Conservation (phyloP, 345 rosid genomes). For the Linum trigynum region DNA sequence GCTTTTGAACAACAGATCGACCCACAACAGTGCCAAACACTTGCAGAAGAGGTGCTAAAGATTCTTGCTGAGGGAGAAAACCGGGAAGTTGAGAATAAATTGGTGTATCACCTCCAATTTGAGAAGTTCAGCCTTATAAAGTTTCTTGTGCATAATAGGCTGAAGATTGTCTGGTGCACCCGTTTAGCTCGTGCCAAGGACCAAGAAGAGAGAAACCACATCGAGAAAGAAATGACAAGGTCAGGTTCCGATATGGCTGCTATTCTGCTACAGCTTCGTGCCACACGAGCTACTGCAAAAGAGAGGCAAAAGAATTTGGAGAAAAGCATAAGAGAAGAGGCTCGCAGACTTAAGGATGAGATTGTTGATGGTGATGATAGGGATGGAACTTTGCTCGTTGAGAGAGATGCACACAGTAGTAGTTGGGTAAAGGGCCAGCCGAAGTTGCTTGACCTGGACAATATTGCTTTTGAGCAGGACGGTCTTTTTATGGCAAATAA, state of each 20-base stretch:
- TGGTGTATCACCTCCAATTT: constrained; percentile 48
- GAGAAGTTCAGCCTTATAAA: constrained; percentile 76
- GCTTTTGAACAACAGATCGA: constrained; percentile 84
- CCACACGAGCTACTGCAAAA: constrained; percentile 87
- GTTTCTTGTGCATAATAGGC: constrained; percentile 52
- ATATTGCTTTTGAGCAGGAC: constrained; percentile 73
- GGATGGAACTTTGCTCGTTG: constrained; percentile 49
- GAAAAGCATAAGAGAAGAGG: constrained; percentile 94
- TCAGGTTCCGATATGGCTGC: constrained; percentile 62
- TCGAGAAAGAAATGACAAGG: constrained; percentile 73
- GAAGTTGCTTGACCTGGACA: constrained; percentile 77
- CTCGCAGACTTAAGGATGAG: constrained; percentile 78
- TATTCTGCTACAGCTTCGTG: constrained; percentile 85
- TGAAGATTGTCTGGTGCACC: constrained; percentile 91
- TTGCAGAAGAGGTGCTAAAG: constrained; percentile 88
- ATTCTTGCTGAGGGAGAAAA: constrained; percentile 79
- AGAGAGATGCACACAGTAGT: constrained; percentile 53
- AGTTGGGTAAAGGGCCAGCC: constrained; percentile 79
- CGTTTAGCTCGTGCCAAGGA: constrained; percentile 89
- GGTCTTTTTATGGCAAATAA: constrained; percentile 84
- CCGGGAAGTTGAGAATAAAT: constrained; percentile 67
- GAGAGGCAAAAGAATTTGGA: constrained; percentile 89
- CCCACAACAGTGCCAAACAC: constrained; percentile 75
- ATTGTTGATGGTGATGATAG: constrained; percentile 53
- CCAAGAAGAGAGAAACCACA: constrained; percentile 64